Conservation (phyloP, 352 stramenopile species). For the Pythium coloratum region DNA sequence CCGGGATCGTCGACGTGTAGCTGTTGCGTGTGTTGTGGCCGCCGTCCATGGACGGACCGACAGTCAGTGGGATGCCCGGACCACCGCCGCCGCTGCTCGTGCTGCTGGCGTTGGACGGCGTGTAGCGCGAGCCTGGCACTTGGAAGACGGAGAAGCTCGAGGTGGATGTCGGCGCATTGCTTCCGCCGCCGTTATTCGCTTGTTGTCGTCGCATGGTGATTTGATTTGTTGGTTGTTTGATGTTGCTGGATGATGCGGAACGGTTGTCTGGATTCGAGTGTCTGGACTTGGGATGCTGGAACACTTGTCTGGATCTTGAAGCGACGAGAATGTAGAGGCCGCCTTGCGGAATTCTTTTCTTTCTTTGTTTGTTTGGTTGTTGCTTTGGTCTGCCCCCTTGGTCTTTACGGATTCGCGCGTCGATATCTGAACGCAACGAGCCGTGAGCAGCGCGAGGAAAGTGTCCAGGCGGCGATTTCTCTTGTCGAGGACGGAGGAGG, state of each 20-base stretch:
- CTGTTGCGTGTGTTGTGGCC: constrained; percentile 19
- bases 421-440: constrained; percentile 2
- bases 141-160: constrained; percentile 70
- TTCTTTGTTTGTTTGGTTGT: background rate
- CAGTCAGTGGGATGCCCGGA: constrained; percentile 19
- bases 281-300: constrained; percentile 17
- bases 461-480: background rate
- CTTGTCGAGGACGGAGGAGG: background rate
- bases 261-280: background rate
- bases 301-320: too few species aligned
- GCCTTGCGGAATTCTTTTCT: background rate
- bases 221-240: background rate
- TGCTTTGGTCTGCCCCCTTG: too few species aligned
- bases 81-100: background rate
- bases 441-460: constrained; percentile 4
- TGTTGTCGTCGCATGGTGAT: constrained; percentile 25
- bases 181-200: constrained; percentile 4
- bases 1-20: constrained; percentile 28
- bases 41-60: constrained; percentile 25
- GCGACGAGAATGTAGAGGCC: too few species aligned
- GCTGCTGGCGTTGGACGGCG: constrained; percentile 30
- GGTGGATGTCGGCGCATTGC: constrained; percentile 1
- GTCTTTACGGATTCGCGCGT: constrained; percentile 2
- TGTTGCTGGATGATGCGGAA: constrained; percentile 7
- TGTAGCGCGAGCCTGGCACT: constrained; percentile 40